phyloP scores from a whole-genome alignment of 2,329 filamentous ascomycete species.

The Cordyceps pruinosa region DNA sequence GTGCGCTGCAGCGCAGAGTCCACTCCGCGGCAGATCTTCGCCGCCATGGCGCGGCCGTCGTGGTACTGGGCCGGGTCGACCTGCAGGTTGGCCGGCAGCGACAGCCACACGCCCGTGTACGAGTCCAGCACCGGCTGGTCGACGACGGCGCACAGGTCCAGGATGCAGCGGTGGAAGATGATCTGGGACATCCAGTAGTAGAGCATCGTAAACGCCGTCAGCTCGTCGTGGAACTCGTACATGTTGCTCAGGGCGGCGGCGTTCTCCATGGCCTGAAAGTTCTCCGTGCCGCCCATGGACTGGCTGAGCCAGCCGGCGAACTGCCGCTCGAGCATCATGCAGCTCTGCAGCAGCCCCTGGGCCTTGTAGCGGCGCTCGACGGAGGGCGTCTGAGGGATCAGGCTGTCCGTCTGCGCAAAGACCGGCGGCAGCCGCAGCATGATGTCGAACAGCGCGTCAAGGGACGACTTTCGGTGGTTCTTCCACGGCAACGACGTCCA shows the following conservation, averaged over 20 bases:
- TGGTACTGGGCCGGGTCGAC: conserved; percentile 38
- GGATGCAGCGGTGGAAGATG: conserved; percentile 42
- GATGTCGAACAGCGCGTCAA: conserved; percentile 48
- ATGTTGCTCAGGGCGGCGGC: conserved; percentile 38
- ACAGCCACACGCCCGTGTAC: conserved; percentile 32
- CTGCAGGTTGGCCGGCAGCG: conserved; percentile 30
- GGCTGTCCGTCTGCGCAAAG: conserved; percentile 38
- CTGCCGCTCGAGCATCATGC: conserved; percentile 39
- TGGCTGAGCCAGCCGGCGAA: conserved; percentile 41
- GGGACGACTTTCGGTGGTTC: conserved; percentile 40
- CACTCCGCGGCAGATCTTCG: conserved; percentile 43
- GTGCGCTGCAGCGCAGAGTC: conserved; percentile 39
- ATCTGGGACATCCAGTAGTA: conserved; percentile 49
- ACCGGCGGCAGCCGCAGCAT: conserved; percentile 40
- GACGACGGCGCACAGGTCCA: conserved; percentile 36
- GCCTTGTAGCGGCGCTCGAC: conserved; percentile 36
- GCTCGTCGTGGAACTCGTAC: conserved; percentile 38
- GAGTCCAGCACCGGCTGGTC: conserved; percentile 37
- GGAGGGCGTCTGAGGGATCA: conserved; percentile 33
- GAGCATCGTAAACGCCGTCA: conserved; percentile 40
- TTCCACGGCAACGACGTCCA: conserved; percentile 49
- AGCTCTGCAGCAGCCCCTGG: conserved; percentile 42
- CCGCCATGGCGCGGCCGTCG: conserved; percentile 38
- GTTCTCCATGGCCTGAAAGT: conserved; percentile 22
- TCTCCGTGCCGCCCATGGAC: conserved; percentile 32